Evolutionary conservation across 177 flowering plant genomes (phyloP).

Genomic region (Tripterygium wilfordii): DNA sequence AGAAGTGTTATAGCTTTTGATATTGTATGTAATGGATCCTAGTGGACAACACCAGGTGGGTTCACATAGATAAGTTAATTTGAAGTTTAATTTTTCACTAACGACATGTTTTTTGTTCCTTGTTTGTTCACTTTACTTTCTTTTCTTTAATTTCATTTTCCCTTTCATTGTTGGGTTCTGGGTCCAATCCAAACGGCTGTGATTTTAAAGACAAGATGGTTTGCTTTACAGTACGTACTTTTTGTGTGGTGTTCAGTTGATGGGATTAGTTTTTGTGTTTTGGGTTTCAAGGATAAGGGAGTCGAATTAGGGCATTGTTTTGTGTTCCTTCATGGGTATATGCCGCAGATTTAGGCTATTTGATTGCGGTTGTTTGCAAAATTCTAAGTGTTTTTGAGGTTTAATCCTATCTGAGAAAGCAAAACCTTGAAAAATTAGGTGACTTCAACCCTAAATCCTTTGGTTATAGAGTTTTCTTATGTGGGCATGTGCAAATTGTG

Average conservation of each 20-base stretch:
- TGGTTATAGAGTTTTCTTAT: not conserved
- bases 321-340: too few species aligned
- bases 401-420: too few species aligned
- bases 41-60: constrained; percentile 35
- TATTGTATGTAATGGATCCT: constrained; percentile 42
- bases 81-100: not conserved
- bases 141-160: not conserved
- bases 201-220: not conserved
- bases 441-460: not conserved
- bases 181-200: not conserved
- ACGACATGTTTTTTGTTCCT: not conserved
- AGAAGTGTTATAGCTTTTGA: not conserved
- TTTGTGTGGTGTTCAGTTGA: too few species aligned
- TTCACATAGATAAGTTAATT: not conserved
- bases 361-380: too few species aligned
- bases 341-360: too few species aligned
- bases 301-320: too few species aligned
- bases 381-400: too few species aligned
- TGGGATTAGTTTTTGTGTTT: too few species aligned
- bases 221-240: too few species aligned
- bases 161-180: constrained; percentile 2
- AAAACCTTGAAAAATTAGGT: not conserved
- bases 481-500: not conserved
- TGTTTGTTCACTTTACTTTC: not conserved
- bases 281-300: too few species aligned